Evolutionary conservation across 495 filamentous ascomycete genomes (phyloP), one percentile per base, ranked within the genome.

Genomic region (Terfezia claveryi): DNA sequence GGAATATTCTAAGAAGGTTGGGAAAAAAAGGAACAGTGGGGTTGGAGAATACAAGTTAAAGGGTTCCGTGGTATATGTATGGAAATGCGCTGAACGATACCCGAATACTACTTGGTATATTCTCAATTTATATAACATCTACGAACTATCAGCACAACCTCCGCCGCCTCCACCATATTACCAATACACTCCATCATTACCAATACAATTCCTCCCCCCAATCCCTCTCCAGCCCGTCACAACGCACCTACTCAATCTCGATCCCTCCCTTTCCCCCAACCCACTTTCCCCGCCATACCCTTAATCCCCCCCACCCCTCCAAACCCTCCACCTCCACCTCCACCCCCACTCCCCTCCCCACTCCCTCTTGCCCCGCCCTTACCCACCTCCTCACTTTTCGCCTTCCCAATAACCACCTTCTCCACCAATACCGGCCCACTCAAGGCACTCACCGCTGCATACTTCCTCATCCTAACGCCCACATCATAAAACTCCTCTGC

Each of bases 401-500:
- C 17, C 41, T 8, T 46, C 41, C 41, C 41, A n/a, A 54, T 53
- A 11, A 66, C 74, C 57, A 71, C 85, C 86, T 98, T 98, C 69
- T 95, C 87, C 32, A 95, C 67, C 57, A 99, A 63, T 11, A 83
- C 67, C 0, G 87, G 85, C 0, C 89, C 91, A 64, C 88, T 86
- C 67, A 86, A 71, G 38, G 81, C 79, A 68, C 95, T 83, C n/a
- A 99, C 91, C 51, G 81, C 80, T 5, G 85, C 83, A 63, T 94
- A 99, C 67, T 94, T 91, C 72, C 81, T 85, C 68, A 92, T 94
- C 51, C 87, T 68, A 0, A 77, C 84, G 3, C 80, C 80, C 38
- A 85, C 78, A 63, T 96, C 91, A 65, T 87, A 99, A 64, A 92
- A 96, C 64, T 94, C 87, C 59, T 96, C 87, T 9, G 85, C 78